Evolutionary conservation across 306 rosid genomes (phyloP).

Genomic region (Citrullus mucosospermus): DNA sequence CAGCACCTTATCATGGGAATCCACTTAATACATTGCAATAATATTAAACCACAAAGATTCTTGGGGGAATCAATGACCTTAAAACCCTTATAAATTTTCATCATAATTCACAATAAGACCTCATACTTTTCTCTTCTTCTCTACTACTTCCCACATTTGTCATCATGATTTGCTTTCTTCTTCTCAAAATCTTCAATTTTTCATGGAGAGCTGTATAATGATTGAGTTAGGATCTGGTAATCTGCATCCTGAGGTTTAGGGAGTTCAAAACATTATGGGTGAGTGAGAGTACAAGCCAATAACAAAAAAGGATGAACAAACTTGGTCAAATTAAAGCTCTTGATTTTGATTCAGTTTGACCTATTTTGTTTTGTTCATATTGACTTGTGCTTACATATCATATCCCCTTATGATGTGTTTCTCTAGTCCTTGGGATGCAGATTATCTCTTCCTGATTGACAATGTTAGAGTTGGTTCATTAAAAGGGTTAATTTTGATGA

Average conservation of each 20-base stretch:
- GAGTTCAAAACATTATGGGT: conserved; percentile 13
- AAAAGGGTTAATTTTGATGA: background rate
- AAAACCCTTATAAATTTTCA: conserved; percentile 22
- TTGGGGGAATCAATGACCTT: background rate
- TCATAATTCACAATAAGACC: conserved; percentile 8
- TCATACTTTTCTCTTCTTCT: conserved; percentile 5
- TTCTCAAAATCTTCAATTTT: background rate
- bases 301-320: background rate
- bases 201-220: background rate
- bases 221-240: conserved; percentile 37
- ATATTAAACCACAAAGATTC: background rate
- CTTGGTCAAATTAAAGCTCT: background rate
- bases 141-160: background rate
- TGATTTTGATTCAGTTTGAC: background rate
- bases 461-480: background rate
- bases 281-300: background rate
- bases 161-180: background rate
- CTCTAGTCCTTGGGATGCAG: conserved; percentile 43
- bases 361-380: background rate
- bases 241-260: conserved; percentile 63
- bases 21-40: conserved; percentile 10
- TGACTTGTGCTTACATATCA: background rate
- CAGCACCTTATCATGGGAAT: conserved; percentile 15
- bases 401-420: background rate
- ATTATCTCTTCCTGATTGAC: conserved; percentile 21